These are phyloP conservation scores for Vanderwaltozyma polyspora DNA, from an alignment of 805 yeast genomes.

Conservation along the genomic window DNA sequence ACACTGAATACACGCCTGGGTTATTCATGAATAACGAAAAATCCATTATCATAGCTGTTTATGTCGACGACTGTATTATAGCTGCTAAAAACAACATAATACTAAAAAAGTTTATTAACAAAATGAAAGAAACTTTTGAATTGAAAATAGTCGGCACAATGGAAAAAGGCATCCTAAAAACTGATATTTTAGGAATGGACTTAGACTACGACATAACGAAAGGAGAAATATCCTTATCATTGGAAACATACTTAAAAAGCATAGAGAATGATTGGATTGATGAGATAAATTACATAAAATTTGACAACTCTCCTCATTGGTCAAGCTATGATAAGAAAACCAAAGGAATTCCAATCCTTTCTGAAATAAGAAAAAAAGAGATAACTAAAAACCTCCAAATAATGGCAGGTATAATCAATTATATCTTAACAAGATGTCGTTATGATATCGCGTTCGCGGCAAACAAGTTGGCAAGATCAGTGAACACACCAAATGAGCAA, in stretches of 20 bases:
- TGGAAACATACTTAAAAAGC: not conserved
- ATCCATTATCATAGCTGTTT: conserved; percentile 4
- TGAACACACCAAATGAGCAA: not conserved
- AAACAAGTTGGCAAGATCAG: not conserved
- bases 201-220: not conserved
- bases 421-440: not conserved
- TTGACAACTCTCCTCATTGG: not conserved
- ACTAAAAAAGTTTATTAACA: conserved; percentile 2
- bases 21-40: conserved; percentile 2
- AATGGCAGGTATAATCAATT: not conserved
- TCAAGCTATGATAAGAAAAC: not conserved
- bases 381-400: too few relatives aligned
- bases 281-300: not conserved
- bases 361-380: too few relatives aligned
- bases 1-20: conserved; percentile 4
- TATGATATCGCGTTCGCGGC: not conserved
- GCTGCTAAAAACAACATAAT: conserved; percentile 3
- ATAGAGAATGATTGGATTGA: not conserved
- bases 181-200: conserved; percentile 5
- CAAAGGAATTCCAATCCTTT: not conserved
- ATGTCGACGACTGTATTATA: conserved; percentile 8
- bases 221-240: not conserved
- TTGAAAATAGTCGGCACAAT: conserved; percentile 5
- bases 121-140: conserved; percentile 1
- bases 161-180: conserved; percentile 1